Evolutionary conservation across 31 red algal genomes (phyloP).

Genomic region (Porphyra umbilicalis): DNA sequence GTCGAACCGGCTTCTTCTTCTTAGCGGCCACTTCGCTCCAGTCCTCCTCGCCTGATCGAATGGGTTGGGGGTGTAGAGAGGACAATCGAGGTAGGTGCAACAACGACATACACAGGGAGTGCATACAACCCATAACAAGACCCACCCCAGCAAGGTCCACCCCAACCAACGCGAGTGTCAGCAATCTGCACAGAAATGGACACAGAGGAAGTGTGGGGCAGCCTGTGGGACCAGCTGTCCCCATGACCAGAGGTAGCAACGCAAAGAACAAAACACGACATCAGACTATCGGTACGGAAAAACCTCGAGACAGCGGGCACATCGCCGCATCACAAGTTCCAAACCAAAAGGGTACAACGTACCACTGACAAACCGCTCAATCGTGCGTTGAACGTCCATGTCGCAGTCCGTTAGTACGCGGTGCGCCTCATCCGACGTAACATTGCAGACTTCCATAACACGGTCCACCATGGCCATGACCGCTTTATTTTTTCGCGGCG

Average conservation of each 20-base stretch:
- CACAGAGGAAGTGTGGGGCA: too few relatives aligned
- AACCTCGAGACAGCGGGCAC: too few relatives aligned
- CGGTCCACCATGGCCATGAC: neutral
- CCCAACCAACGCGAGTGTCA: neutral
- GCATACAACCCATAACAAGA: neutral
- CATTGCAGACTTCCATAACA: neutral
- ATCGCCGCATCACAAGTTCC: too few relatives aligned
- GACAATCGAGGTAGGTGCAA: too few relatives aligned
- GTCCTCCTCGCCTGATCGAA: neutral
- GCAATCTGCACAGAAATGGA: too few relatives aligned
- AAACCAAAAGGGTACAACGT: too few relatives aligned
- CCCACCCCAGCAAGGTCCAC: too few relatives aligned
- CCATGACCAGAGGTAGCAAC: neutral
- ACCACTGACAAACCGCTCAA: neutral
- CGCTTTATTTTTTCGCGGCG: neutral
- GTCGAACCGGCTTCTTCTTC: neutral
- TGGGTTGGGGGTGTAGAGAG: neutral
- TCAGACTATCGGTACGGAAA: too few relatives aligned
- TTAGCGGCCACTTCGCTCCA: neutral
- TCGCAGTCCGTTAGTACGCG: neutral
- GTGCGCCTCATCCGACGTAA: neutral
- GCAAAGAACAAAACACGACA: neutral
- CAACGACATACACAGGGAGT: too few relatives aligned
- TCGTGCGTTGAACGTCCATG: neutral
- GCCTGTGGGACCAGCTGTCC: too few relatives aligned